A percentile compares a stretch with the other conserved stretches of the same genome.
These are phyloP conservation scores for Mycosphaerella sp. DNA, from an alignment of 2,329 filamentous ascomycete genomes.

Conservation along the genomic window DNA sequence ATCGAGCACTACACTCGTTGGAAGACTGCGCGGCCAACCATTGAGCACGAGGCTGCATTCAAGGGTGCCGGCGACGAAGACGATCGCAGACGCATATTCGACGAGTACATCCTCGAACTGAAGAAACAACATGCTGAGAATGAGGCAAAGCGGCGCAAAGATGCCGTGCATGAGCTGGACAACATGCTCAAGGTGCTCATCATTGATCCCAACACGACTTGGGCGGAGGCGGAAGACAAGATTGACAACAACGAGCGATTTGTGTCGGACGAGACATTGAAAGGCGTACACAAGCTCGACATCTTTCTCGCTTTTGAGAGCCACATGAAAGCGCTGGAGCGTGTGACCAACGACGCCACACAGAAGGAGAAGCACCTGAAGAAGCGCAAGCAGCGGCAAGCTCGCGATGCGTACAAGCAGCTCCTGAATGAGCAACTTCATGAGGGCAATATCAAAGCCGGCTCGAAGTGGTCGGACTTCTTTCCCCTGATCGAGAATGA, in stretches of 20 bases:
- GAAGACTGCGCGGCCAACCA: constrained; percentile 90
- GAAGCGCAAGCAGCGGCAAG: constrained; percentile 74
- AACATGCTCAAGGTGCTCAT: constrained; percentile 71
- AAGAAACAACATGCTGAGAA: constrained; percentile 73
- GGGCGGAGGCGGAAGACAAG: constrained; percentile 80
- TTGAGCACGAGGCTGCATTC: constrained; percentile 93
- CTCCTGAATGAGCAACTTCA: constrained; percentile 68
- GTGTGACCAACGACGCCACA: constrained; percentile 80
- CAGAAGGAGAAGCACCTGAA: constrained; percentile 81
- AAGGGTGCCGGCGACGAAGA: constrained; percentile 79
- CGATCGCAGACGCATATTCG: constrained; percentile 83
- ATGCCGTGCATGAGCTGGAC: constrained; percentile 76
- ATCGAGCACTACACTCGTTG: constrained; percentile 96
- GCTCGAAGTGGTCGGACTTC: constrained; percentile 82
- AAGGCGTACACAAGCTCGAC: constrained; percentile 78
- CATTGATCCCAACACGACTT: constrained; percentile 87
- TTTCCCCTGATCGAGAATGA: constrained; percentile 70
- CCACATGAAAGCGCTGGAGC: constrained; percentile 88
- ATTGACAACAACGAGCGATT: constrained; percentile 73
- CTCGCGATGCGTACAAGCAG: constrained; percentile 70
- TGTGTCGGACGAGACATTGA: constrained; percentile 76
- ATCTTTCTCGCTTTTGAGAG: constrained; percentile 89
- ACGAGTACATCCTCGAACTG: constrained; percentile 83
- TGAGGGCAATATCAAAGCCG: constrained; percentile 77
- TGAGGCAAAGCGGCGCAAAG: constrained; percentile 64